Evolutionary conservation across 441 rosid genomes (phyloP).

Genomic region (Pelargonium citronellum): DNA sequence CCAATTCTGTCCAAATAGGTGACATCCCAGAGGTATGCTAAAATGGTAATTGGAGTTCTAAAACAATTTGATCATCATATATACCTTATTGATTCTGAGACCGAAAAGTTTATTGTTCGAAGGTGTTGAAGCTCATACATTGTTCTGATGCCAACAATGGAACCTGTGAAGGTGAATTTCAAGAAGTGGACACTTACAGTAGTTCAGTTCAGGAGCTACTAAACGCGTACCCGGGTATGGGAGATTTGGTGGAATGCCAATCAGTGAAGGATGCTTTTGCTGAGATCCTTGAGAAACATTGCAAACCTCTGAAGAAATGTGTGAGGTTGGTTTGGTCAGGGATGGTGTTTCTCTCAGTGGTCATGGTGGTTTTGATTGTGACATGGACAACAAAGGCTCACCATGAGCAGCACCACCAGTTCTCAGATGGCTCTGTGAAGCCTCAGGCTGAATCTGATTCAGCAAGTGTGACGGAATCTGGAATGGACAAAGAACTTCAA

Average conservation of each 20-base stretch:
- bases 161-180: constrained; percentile 34
- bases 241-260: constrained; percentile 47
- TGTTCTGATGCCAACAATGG: constrained; percentile 40
- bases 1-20: constrained; percentile 21
- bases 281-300: constrained; percentile 40
- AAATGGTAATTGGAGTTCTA: background rate
- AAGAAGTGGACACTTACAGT: constrained; percentile 39
- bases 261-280: constrained; percentile 51
- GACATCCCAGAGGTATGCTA: background rate
- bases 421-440: constrained; percentile 30
- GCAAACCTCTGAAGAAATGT: constrained; percentile 45
- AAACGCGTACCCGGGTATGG: constrained; percentile 52
- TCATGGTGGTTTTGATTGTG: constrained; percentile 43
- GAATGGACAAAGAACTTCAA: background rate
- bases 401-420: constrained; percentile 26
- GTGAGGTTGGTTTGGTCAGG: constrained; percentile 47
- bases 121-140: constrained; percentile 37
- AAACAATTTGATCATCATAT: too few relatives aligned
- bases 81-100: background rate
- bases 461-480: background rate
- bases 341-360: constrained; percentile 34
- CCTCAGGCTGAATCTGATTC: constrained; percentile 22
- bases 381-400: constrained; percentile 35
- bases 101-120: background rate
- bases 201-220: constrained; percentile 45